Base-by-base conservation (phyloP, 176 grass and related monocot species). In the Saccharum officinarum region DNA sequence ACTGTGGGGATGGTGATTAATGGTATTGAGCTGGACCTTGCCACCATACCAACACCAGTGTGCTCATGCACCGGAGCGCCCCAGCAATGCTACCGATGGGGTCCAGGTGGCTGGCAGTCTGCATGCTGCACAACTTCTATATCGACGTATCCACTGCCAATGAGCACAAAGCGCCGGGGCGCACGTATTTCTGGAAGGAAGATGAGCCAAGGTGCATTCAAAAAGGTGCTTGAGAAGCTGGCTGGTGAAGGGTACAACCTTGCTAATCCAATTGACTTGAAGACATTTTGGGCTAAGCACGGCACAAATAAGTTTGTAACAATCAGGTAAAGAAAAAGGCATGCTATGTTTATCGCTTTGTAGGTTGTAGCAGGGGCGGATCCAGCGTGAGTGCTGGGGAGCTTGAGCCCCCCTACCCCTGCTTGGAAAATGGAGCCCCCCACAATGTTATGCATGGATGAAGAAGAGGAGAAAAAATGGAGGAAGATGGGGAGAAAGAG, bases 251-350 rank as follows among this genome's bases (percentile, higher is more conserved):
- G 94, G 4, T 90, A 97, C 82, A 94, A 92, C 89, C 92, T 97
- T 77, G 80, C 67, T 61, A 97, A 94, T 77, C 90, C 94, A 30
- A 94, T 97, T 89, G 92, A 97, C 79, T 82, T 94, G 81, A 92
- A 85, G 84, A 89, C 86, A 1, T 94, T 97, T 76, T 97, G 94
- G 94, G 88, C 94, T 28, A 97, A 97, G 86, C 92, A 97, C 77
- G 94, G 92, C 12, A 94, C 92, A 2, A 97, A 97, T 81, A 94
- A 94, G 84, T 97, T 97, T 84, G 94, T 97, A 60, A 94, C 94
- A 14, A 97, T 97, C 54, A 94, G 88, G 86, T 97, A 91, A 90
- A 77, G 30, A 55, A 55, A 18, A 22, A 55, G 20, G 59, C 36
- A 34, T 88, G 52, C 16, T 55, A 8, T 54, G 86, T 78, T 65